A percentile compares a stretch with the other conserved stretches of the same genome.
Evolutionary conservation across 1,284 basidiomycete species (phyloP).

Genomic region (Malassezia yamatoensis): DNA sequence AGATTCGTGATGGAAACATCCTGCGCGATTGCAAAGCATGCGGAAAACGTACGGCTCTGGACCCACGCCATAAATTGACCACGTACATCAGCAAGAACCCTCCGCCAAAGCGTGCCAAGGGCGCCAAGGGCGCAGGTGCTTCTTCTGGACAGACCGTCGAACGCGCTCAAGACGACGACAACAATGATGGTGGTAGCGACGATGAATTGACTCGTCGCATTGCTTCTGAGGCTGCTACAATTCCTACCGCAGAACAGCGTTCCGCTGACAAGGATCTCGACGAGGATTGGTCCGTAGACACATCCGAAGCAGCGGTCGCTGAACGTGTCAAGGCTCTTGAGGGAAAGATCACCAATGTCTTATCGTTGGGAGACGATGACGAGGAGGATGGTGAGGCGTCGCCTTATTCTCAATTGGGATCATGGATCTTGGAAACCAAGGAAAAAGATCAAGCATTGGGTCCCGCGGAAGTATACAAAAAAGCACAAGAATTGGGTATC

Average conservation of each 20-base stretch:
- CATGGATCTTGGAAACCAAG: constrained; percentile 74
- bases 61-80: constrained; percentile 94
- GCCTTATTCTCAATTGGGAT: constrained; percentile 72
- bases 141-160: constrained; percentile 53
- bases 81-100: constrained; percentile 98
- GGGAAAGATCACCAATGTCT: constrained; percentile 55
- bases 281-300: constrained; percentile 80
- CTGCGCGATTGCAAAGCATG: constrained; percentile 97
- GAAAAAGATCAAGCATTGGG: constrained; percentile 50
- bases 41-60: constrained; percentile 77
- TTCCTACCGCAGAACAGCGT: constrained; percentile 52
- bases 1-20: constrained; percentile 74
- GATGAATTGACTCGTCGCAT: constrained; percentile 53
- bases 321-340: constrained; percentile 72
- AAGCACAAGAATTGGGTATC: constrained; percentile 81
- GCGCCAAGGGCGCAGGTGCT: constrained; percentile 45
- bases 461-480: constrained; percentile 67
- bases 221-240: constrained; percentile 50
- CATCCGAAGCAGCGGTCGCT: constrained; percentile 79
- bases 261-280: constrained; percentile 50
- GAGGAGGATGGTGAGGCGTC: constrained; percentile 56
- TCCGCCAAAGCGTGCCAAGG: constrained; percentile 57
- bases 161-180: constrained; percentile 23
- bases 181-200: constrained; percentile 46
- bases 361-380: constrained; percentile 60